These are phyloP conservation scores for Claviceps arundinis DNA, from an alignment of 2,329 filamentous ascomycete genomes.

Conservation along the genomic window DNA sequence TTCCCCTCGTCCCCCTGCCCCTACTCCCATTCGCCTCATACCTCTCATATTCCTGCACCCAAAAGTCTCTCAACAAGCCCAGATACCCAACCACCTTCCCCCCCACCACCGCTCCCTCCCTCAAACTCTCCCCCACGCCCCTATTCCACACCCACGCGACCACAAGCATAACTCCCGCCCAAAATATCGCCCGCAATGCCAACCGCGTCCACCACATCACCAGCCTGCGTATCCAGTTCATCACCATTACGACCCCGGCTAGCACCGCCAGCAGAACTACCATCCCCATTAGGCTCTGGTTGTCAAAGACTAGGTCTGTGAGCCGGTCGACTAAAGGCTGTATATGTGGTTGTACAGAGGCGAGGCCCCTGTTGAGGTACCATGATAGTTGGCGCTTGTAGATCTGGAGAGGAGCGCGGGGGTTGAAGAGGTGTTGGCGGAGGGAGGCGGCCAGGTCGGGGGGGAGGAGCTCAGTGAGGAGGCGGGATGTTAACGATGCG, in stretches of 20 bases:
- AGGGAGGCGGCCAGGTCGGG: constrained; percentile 30
- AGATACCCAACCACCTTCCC: constrained; percentile 32
- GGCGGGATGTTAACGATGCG: constrained; percentile 17
- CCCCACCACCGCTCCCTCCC: constrained; percentile 38
- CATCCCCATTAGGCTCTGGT: constrained; percentile 20
- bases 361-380: constrained; percentile 16
- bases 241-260: constrained; percentile 48
- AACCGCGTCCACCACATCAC: constrained; percentile 68
- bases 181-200: constrained; percentile 49
- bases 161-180: constrained; percentile 41
- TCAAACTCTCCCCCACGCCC: constrained; percentile 49
- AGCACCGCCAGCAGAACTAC: constrained; percentile 21
- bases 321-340: constrained; percentile 29
- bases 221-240: constrained; percentile 58
- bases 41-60: constrained; percentile 42
- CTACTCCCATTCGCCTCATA: constrained; percentile 6
- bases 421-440: constrained; percentile 34
- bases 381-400: constrained; percentile 21
- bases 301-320: constrained; percentile 19
- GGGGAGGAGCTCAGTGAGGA: constrained; percentile 29
- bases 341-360: constrained; percentile 26
- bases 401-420: constrained; percentile 30
- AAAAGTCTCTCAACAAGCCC: constrained; percentile 37
- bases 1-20: background rate
- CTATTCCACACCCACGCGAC: constrained; percentile 49